Evolutionary conservation across 2,329 filamentous ascomycete species (phyloP), one percentile per base, ranked within the genome.

Genomic region (Neocucurbitaria cava): DNA sequence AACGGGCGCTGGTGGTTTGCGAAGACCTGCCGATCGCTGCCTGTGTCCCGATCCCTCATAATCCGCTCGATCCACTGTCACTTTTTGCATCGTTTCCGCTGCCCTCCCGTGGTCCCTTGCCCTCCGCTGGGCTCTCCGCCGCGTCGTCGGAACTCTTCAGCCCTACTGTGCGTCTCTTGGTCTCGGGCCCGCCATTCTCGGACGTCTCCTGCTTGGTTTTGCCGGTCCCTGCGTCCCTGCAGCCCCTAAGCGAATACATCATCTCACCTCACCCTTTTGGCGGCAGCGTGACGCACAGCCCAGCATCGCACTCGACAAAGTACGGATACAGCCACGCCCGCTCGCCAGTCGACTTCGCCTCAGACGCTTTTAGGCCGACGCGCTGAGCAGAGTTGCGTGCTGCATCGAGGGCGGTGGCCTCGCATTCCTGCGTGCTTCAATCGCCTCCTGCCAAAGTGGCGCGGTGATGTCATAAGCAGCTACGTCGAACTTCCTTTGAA

Each of bases 101-200:
- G 44, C 38, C 28, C 21, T 33, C 30, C 39, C 40, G 18, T 38
- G 42, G 28, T 31, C 26, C 44, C 41, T 46, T 3, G 33, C 36
- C 31, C 46, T 56, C 54, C 54, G 54, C 54, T 52, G 49, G 24
- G 44, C 30, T 15, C 44, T 49, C 49, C 49, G 45, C 47, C 17
- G 17, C 43, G 3, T 18, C n/a, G n/a, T 28, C 41, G 18, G 23
- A 38, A 18, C 21, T 20, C 11, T 33, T 41, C 45, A 54, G 51
- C 45, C 51, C 40, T 49, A 45, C 36, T 24, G 23, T 21, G 9
- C 30, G 10, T 43, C 30, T 9, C 6, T 39, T 18, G 23, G 23
- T 47, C 45, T 39, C 45, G 45, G 28, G 45, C 39, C 23, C 4
- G 24, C 33, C 24, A 21, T 40, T 6, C 38, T 28, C 31, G 53